phyloP scores from a whole-genome alignment of 352 stramenopile species.

The Phytophthora tubulina region DNA sequence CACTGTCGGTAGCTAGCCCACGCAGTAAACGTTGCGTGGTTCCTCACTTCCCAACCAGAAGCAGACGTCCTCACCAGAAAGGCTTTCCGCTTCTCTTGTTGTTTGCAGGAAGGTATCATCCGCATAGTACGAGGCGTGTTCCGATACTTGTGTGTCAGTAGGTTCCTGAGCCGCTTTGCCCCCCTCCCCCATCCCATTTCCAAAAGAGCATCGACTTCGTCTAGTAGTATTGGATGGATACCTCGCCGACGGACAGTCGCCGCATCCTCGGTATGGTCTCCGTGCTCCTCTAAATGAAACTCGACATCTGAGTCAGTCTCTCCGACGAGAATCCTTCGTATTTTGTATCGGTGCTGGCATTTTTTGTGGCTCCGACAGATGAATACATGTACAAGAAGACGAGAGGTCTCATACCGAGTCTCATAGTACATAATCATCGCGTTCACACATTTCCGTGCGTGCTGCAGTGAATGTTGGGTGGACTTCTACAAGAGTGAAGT shows the following conservation, averaged over 20 bases:
- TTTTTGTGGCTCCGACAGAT: neutral
- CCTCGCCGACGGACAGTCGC: neutral
- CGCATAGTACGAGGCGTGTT: neutral
- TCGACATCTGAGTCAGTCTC: neutral
- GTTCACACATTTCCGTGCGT: neutral
- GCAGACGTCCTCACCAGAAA: neutral
- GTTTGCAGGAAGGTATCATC: neutral
- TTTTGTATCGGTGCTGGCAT: constrained; percentile 5
- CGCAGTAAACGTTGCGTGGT: neutral
- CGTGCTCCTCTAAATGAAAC: constrained; percentile 1
- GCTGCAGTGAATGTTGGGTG: neutral
- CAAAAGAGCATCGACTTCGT: neutral
- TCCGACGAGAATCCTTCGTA: neutral
- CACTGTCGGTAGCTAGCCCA: neutral
- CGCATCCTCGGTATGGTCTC: neutral
- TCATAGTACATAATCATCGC: neutral
- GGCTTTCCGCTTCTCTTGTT: neutral
- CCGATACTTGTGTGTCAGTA: constrained; percentile 1
- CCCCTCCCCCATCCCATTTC: neutral
- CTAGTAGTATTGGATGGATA: neutral
- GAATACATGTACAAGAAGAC: neutral
- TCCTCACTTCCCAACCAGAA: constrained; percentile 2
- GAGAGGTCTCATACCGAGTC: neutral
- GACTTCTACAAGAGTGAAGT: neutral
- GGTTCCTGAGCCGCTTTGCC: neutral